A percentile compares a stretch with the other conserved stretches of the same genome.
Evolutionary conservation across 192 early-diverging fungal species (phyloP).

Genomic region (Phycomyces nitens): DNA sequence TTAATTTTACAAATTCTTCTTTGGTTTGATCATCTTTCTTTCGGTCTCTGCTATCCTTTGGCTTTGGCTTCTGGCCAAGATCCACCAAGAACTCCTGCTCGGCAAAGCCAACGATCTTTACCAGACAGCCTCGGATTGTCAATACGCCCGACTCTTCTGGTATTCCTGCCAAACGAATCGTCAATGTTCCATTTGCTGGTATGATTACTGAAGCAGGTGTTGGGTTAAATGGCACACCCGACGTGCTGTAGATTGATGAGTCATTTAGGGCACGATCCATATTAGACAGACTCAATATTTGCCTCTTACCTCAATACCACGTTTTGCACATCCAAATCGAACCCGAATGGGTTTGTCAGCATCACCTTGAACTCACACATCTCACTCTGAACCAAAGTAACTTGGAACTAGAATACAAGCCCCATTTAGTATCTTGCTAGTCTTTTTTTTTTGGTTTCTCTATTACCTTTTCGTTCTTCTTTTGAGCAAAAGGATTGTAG

Average conservation of each 20-base stretch:
- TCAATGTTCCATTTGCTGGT: slow-evolving; percentile 56
- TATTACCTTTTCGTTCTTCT: slow-evolving; percentile 33
- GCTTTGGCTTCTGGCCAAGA: slow-evolving; percentile 3
- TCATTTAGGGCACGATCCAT: not conserved
- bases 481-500: slow-evolving; percentile 74
- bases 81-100: slow-evolving; percentile 53
- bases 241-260: slow-evolving; percentile 43
- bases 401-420: slow-evolving; percentile 19
- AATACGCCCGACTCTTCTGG: slow-evolving; percentile 61
- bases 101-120: slow-evolving; percentile 52
- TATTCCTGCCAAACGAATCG: slow-evolving; percentile 59
- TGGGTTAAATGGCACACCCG: slow-evolving; percentile 58
- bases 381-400: slow-evolving; percentile 64
- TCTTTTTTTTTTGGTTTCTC: not conserved
- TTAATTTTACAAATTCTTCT: slow-evolving; percentile 9
- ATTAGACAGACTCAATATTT: not conserved
- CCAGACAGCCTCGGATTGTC: slow-evolving; percentile 57
- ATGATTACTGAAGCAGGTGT: slow-evolving; percentile 56
- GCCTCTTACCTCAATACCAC: slow-evolving; percentile 52
- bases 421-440: not conserved
- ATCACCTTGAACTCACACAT: slow-evolving; percentile 65
- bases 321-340: slow-evolving; percentile 72
- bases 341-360: slow-evolving; percentile 74
- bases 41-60: not conserved
- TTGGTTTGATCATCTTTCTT: slow-evolving; percentile 2